A percentile compares a stretch with the other conserved stretches of the same genome.
Evolutionary conservation across 2,329 filamentous ascomycete species (phyloP).

Genomic region (Fusarium sarcochroum): DNA sequence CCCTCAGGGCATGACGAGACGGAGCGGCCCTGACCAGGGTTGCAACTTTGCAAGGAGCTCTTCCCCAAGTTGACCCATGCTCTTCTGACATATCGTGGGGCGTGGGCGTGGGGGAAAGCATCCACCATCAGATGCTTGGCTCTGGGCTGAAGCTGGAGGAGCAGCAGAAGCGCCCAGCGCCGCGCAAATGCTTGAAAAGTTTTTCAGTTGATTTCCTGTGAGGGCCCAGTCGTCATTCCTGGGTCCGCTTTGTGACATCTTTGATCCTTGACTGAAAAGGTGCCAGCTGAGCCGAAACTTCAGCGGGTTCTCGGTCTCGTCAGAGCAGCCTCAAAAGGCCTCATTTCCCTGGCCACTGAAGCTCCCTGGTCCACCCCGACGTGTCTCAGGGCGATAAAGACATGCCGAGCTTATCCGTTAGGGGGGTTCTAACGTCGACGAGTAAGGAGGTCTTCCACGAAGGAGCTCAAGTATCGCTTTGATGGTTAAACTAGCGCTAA

Average conservation of each 20-base stretch:
- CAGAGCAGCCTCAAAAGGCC: conserved; percentile 36
- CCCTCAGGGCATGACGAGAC: conserved; percentile 11
- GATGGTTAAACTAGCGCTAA: conserved; percentile 2
- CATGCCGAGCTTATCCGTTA: conserved; percentile 14
- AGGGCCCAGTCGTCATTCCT: conserved; percentile 32
- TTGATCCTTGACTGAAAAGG: neutral
- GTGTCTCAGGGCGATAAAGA: neutral
- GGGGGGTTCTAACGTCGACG: neutral
- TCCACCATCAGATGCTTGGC: conserved; percentile 22
- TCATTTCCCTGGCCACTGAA: conserved; percentile 30
- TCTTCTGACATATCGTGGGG: conserved; percentile 38
- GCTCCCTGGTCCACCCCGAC: conserved; percentile 12
- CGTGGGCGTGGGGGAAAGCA: conserved; percentile 36
- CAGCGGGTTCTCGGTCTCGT: conserved; percentile 20
- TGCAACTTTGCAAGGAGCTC: conserved; percentile 17
- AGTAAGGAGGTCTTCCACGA: neutral
- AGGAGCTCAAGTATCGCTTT: conserved; percentile 10
- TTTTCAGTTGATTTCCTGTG: conserved; percentile 10
- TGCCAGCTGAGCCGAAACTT: conserved; percentile 2
- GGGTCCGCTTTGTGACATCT: conserved; percentile 34
- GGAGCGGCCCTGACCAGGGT: conserved; percentile 25
- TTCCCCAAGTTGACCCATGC: conserved; percentile 40
- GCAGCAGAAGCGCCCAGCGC: neutral
- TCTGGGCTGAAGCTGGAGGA: conserved; percentile 12
- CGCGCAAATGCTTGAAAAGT: conserved; percentile 1